Evolutionary conservation across 805 yeast genomes (phyloP), one percentile per base, ranked within the genome.

Genomic region (Suhomyces sp.): DNA sequence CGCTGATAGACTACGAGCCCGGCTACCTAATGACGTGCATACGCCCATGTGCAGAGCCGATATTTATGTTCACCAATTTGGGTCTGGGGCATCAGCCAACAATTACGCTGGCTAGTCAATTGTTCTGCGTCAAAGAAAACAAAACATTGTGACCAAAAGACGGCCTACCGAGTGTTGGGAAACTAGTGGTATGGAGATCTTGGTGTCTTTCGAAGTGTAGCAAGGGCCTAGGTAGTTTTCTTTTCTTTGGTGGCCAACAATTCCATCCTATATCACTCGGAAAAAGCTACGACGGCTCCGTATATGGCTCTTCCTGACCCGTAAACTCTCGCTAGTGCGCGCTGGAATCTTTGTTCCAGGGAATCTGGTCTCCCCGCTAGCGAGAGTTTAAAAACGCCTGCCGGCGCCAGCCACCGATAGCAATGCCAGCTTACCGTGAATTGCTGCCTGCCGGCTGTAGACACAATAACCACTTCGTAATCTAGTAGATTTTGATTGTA

Each of bases 101-200:
- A 19, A 12, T 10, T 27, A 27, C 31, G 22, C 41, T 17, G 41
- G 41, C 41, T 31, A 4, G 22, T 6, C 6, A 37, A 37, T 37
- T 17, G 41, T 37, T 37, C 10, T 4, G 41, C 20, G 22, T 13
- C 15, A 17, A 43, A 13, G 27, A 43, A 24, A 43, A 10, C 25
- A 43, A 43, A 43, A 43, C 31, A 43, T 22, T 24, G 45, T 43
- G 25, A 43, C 45, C 45, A 21, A n/a, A n/a, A 41, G 20, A 21
- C n/a, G n/a, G n/a, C n/a, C 17, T 5, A 19, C 19, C 21, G 7
- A 19, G 21, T n/a, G 35, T 31, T 31, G 35, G 35, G 35, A 3
- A 31, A 9, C 3, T n/a, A n/a, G n/a, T 25, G 29, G 13, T 25
- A 25, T 13, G 29, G 10, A 9, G 29, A n/a, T n/a, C n/a, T n/a